A percentile compares a stretch with the other conserved stretches of the same genome.
Conservation (phyloP, 2,329 filamentous ascomycete genomes). For the Pseudomassariella vexata region DNA sequence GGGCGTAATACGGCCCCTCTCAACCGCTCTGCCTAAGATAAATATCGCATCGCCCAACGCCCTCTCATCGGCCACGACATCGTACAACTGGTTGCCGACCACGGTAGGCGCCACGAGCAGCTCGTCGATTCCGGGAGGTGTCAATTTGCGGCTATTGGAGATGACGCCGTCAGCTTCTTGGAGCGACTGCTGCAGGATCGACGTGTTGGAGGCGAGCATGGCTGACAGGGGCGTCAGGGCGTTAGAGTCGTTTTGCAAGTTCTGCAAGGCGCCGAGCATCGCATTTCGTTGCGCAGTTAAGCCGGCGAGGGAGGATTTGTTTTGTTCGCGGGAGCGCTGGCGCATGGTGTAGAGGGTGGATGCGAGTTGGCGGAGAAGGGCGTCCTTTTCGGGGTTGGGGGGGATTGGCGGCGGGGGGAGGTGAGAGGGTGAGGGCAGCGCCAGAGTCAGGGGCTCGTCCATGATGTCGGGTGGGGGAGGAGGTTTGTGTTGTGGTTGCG, state of each 20-base stretch:
- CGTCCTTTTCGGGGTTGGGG: conserved; percentile 92
- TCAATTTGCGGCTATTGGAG: conserved; percentile 61
- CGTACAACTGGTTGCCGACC: conserved; percentile 88
- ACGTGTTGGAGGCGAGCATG: conserved; percentile 69
- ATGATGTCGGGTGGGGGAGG: conserved; percentile 48
- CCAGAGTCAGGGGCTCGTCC: conserved; percentile 49
- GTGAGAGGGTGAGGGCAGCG: conserved; percentile 40
- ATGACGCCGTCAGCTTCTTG: conserved; percentile 75
- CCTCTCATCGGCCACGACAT: conserved; percentile 80
- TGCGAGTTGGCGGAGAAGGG: conserved; percentile 72
- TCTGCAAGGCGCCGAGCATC: conserved; percentile 62
- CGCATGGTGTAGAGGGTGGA: conserved; percentile 64
- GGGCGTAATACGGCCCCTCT: conserved; percentile 63
- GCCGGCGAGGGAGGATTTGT: conserved; percentile 66
- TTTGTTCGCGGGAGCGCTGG: conserved; percentile 63
- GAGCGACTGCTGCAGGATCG: conserved; percentile 71
- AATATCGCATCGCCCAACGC: conserved; percentile 84
- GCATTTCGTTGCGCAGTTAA: conserved; percentile 75
- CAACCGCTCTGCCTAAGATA: conserved; percentile 68
- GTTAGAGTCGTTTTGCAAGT: conserved; percentile 67
- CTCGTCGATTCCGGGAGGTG: conserved; percentile 77
- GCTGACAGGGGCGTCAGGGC: conserved; percentile 65
- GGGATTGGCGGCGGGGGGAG: conserved; percentile 78
- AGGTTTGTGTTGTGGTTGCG: conserved; percentile 30
- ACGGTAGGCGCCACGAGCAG: conserved; percentile 90